Percentiles rank a stretch among this genome's conserved stretches.
phyloP scores from a whole-genome alignment of 768 basidiomycete species.

The Crassisporium funariophilum region DNA sequence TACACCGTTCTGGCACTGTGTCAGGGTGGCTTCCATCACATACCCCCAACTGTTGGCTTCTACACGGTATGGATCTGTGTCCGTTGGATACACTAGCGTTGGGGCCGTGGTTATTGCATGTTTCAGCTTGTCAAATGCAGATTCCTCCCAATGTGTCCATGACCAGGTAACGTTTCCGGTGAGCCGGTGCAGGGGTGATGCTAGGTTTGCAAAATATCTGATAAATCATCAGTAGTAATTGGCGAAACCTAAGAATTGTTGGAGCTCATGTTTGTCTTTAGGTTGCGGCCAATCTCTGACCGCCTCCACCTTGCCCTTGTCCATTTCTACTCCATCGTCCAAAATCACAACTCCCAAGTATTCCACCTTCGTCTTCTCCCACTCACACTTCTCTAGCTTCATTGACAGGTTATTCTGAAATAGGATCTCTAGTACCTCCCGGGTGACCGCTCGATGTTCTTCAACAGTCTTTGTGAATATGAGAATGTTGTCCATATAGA shows the following conservation, averaged over 20 bases:
- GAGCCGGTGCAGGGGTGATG: conserved; percentile 18
- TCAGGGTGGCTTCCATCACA: conserved; percentile 40
- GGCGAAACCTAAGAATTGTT: conserved; percentile 40
- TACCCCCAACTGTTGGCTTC: conserved; percentile 40
- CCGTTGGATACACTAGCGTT: conserved; percentile 10
- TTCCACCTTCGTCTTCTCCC: conserved; percentile 26
- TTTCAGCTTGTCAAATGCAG: conserved; percentile 28
- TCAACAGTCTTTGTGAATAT: too few species aligned
- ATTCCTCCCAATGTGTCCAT: conserved; percentile 16
- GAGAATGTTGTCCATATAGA: conserved; percentile 46
- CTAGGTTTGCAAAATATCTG: conserved; percentile 24
- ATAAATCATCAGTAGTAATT: conserved; percentile 39
- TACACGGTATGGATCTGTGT: not conserved
- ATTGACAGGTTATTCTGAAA: conserved; percentile 32
- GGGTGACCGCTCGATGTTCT: conserved; percentile 9
- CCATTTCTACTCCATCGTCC: conserved; percentile 24
- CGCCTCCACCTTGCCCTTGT: conserved; percentile 29
- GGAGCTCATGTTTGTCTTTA: conserved; percentile 29
- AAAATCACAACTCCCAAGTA: conserved; percentile 33
- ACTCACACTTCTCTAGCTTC: conserved; percentile 41
- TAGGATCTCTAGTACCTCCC: conserved; percentile 17
- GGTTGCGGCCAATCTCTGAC: conserved; percentile 33
- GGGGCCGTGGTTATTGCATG: conserved; percentile 21
- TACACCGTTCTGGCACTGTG: conserved; percentile 19
- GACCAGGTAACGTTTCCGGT: conserved; percentile 17